Evolutionary conservation across 345 rosid species (phyloP), one percentile per base, ranked within the genome.

Genomic region (Citropsis articulata): DNA sequence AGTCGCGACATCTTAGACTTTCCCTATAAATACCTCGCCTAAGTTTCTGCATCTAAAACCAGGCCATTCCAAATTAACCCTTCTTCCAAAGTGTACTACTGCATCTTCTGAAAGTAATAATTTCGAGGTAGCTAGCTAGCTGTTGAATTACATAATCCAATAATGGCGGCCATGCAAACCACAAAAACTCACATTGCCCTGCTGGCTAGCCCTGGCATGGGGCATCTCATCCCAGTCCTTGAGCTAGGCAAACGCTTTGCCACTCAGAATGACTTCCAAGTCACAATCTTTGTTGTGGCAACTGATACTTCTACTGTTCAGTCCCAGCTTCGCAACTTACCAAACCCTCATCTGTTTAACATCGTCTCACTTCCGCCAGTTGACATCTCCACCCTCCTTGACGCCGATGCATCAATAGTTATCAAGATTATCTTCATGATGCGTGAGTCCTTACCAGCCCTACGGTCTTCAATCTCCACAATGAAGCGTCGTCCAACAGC

Each of bases 161-260:
- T 5, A 12, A 62, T 12, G 16, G 36, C 66, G 16, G 36, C 66
- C 66, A 62, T 62, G 60, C 16, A 74, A 42, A 25, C 19, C 30
- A 27, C 42, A 42, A 81, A 77, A 66, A 73, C 85, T 36, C 91
- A 84, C 59, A 18, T 75, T 16, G 79, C 84, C 30, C 38, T 90
- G 2, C 82, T 90, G 3, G 72, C 90, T 1, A 85, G 87, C 71
- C 91, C 89, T 7, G 91, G 93, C 60, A 67, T 86, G 82, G 91
- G 91, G 1, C 93, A 88, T 75, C 77, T 88, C 6, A 88, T 84
- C 78, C 91, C 93, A 0, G 50, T 87, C 59, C 73, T 88, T 1
- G 89, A 86, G 82, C 85, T 90, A 2, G 83, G 80, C 65, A 81
- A 77, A 24, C 82, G 85, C 48, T 75, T 88, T 33, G 82, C 82